phyloP scores from a whole-genome alignment of 2,329 filamentous ascomycete species.

The Raffaelea arxii region DNA sequence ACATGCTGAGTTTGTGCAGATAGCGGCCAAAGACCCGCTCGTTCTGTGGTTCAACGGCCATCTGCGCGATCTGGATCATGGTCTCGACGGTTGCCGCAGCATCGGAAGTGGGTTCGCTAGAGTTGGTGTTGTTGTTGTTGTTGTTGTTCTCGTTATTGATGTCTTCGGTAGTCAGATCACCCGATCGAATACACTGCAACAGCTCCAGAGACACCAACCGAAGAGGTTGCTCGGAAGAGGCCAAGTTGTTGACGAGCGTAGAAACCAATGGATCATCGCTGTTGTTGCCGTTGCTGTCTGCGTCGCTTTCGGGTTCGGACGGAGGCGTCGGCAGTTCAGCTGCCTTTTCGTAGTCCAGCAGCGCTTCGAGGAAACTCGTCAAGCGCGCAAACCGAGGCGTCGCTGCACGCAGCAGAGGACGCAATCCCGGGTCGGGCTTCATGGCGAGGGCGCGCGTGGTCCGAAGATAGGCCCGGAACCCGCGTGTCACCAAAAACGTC shows the following conservation, averaged over 20 bases:
- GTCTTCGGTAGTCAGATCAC: too few relatives aligned
- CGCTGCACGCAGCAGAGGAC: slow-evolving; percentile 54
- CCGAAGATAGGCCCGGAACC: slow-evolving; percentile 62
- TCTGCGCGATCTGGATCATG: slow-evolving; percentile 73
- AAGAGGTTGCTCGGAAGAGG: slow-evolving; percentile 64
- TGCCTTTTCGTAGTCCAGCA: slow-evolving; percentile 43
- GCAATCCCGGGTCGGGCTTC: slow-evolving; percentile 49
- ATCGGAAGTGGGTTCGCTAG: too few relatives aligned
- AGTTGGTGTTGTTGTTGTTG: too few relatives aligned
- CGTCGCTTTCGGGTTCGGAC: too few relatives aligned
- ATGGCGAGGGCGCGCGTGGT: slow-evolving; percentile 48
- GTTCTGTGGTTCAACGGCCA: slow-evolving; percentile 66
- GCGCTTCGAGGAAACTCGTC: slow-evolving; percentile 55
- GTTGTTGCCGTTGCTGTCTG: slow-evolving; percentile 29
- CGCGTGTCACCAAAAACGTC: slow-evolving; percentile 65
- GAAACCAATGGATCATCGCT: slow-evolving; percentile 55
- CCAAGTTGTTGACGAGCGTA: slow-evolving; percentile 65
- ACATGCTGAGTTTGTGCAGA: slow-evolving; percentile 62
- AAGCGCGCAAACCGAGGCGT: slow-evolving; percentile 57
- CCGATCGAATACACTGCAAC: slow-evolving; percentile 37
- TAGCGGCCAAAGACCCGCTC: slow-evolving; percentile 74
- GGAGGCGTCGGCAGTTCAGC: too few relatives aligned
- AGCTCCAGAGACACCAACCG: slow-evolving; percentile 65
- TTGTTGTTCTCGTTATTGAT: slow-evolving; percentile 37
- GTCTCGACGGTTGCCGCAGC: slow-evolving; percentile 43